Evolutionary conservation across 2,329 filamentous ascomycete species (phyloP).

Genomic region (Cladosporium sp.): DNA sequence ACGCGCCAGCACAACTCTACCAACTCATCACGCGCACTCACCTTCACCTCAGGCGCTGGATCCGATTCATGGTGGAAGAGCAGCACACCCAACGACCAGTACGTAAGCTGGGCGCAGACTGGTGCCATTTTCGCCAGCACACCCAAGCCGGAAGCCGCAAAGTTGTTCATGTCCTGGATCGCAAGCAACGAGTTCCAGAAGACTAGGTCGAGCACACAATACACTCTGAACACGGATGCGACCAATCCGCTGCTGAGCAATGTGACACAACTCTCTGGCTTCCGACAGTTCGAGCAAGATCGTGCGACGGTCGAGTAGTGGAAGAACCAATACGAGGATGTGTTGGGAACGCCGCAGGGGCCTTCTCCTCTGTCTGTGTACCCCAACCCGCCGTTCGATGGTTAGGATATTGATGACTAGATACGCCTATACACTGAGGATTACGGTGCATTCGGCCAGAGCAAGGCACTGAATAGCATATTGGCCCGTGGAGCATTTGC

Average conservation of each 20-base stretch:
- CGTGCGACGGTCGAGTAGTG: too few relatives aligned
- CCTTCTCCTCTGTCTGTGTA: too few relatives aligned
- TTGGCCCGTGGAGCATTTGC: too few relatives aligned
- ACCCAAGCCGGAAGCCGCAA: slow-evolving; percentile 49
- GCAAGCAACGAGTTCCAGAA: slow-evolving; percentile 20
- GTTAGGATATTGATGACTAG: too few relatives aligned
- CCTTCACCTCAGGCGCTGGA: slow-evolving; percentile 23
- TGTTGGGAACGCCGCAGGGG: too few relatives aligned
- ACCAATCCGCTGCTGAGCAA: slow-evolving; percentile 15
- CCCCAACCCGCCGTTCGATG: too few relatives aligned
- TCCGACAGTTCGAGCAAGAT: background rate
- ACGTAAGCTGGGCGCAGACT: slow-evolving; percentile 49
- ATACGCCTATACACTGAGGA: too few relatives aligned
- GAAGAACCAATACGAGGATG: too few relatives aligned
- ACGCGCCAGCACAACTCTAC: slow-evolving; percentile 20
- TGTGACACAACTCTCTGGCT: slow-evolving; percentile 20
- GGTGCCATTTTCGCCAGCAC: slow-evolving; percentile 49
- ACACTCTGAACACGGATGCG: slow-evolving; percentile 12
- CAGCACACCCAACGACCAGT: slow-evolving; percentile 35
- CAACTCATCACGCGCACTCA: slow-evolving; percentile 22
- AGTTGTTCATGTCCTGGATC: slow-evolving; percentile 47
- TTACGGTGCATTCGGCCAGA: too few relatives aligned
- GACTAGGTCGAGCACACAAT: slow-evolving; percentile 19
- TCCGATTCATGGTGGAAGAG: background rate
- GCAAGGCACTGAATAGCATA: too few relatives aligned